Evolutionary conservation across 441 rosid species (phyloP), one percentile per base, ranked within the genome.

Genomic region (Pelargonium australe): DNA sequence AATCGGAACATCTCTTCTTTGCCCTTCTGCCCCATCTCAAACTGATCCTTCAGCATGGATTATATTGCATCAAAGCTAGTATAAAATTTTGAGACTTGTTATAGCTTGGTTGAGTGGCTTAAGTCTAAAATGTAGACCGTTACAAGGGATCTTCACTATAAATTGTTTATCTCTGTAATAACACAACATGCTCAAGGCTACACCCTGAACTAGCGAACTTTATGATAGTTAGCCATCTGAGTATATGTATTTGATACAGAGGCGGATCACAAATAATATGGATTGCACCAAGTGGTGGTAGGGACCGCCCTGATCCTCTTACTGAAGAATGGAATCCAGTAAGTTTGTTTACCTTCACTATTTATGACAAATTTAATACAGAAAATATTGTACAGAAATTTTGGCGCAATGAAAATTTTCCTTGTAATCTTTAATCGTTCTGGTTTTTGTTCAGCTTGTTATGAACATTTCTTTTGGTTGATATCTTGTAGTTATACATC

Each of bases 281-380:
- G 99, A 91, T 95, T 77, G 91, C 99, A 51, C 97, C 99, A 66
- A 95, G 97, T 70, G 99, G 99, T 73, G 99, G 99, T 66, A 88
- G 97, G 73, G 99, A 95, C 78, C 97, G 97, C 10, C 99, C 97
- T 12, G 84, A 95, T 87, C 85, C 91, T 69, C 70, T 64, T 41
- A 86, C 97, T 20, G 86, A 79, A 76, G 94, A 91, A 78, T 91
- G 96, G 94, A 70, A 68, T 81, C 97, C 97, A 34, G 97, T 95
- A 80, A 85, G 96, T 81, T 71, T 71, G 25, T 75, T 41, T 53
- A 41, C 57, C 40, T 45, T 58, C 34, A 14, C 44, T 51, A 3
- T 62, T 23, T 68, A 34, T 25, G 44, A 40, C 71, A 20, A 7
- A 20, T 20, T 20, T 20, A 20, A 20, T 20, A 20, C 23, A 20